phyloP scores from a whole-genome alignment of 805 yeast species.

The Myxozyma melibiosi region DNA sequence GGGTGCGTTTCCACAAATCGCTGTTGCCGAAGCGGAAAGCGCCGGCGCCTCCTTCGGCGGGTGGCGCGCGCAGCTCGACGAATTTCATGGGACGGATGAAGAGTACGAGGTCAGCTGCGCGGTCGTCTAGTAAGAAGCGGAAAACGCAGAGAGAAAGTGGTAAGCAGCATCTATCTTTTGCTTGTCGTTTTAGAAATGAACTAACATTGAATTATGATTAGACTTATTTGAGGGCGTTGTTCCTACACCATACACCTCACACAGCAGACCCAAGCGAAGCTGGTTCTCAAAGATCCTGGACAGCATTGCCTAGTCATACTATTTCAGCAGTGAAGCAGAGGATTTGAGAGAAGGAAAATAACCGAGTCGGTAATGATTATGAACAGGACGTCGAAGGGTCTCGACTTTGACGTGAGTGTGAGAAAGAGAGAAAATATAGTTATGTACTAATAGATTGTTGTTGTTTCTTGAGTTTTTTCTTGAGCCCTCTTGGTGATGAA shows the following conservation, averaged over 20 bases:
- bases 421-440: no score
- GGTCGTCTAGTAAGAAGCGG: not conserved
- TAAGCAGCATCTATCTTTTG: not conserved
- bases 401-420: no score
- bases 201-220: not conserved
- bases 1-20: constrained; percentile 16
- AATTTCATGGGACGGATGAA: not conserved
- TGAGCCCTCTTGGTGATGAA: no score
- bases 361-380: no score
- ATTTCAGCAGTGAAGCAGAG: no score
- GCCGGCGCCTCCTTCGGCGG: constrained; percentile 15
- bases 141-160: constrained; percentile 7
- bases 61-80: not conserved
- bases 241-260: constrained; percentile 6
- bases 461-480: no score
- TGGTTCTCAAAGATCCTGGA: constrained; percentile 25
- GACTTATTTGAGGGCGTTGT: constrained; percentile 18
- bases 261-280: constrained; percentile 12
- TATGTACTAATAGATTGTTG: no score
- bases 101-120: not conserved
- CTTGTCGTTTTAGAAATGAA: not conserved
- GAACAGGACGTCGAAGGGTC: no score
- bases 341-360: no score
- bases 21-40: constrained; percentile 19
- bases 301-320: constrained; percentile 7